Conservation (phyloP, 2,329 filamentous ascomycete genomes). For the Aspergillus fijiensis region DNA sequence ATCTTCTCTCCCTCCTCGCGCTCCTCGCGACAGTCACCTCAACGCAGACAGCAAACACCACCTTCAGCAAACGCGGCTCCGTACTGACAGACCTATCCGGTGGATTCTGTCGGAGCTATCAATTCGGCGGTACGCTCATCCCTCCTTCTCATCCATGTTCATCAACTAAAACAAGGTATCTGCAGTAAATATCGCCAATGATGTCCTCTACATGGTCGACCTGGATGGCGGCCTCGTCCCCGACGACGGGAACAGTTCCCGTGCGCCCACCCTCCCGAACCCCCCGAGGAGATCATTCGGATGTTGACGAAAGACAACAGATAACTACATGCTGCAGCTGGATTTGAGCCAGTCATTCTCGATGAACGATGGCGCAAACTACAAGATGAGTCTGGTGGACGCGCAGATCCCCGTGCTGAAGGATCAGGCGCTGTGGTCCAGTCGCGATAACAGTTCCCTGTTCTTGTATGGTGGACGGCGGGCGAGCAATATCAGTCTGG, state of each 20-base stretch:
- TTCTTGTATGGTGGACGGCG: slow-evolving; percentile 14
- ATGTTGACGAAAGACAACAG: background rate
- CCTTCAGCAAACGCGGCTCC: too few relatives aligned
- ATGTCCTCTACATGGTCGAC: slow-evolving; percentile 15
- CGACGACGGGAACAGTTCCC: slow-evolving; percentile 9
- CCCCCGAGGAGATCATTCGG: background rate
- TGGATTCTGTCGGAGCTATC: slow-evolving; percentile 19
- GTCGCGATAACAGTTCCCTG: slow-evolving; percentile 11
- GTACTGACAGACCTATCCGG: slow-evolving; percentile 9
- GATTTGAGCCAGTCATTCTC: slow-evolving; percentile 11
- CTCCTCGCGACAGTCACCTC: too few relatives aligned
- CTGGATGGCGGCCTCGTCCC: slow-evolving; percentile 15
- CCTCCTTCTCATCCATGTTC: too few relatives aligned
- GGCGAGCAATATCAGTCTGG: slow-evolving; percentile 5
- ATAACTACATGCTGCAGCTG: slow-evolving; percentile 17
- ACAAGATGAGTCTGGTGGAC: slow-evolving; percentile 14
- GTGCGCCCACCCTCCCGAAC: slow-evolving; percentile 3
- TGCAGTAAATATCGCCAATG: slow-evolving; percentile 15
- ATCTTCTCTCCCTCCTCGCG: too few relatives aligned
- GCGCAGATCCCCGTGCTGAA: slow-evolving; percentile 11
- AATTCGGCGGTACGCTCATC: slow-evolving; percentile 14
- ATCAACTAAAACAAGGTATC: too few relatives aligned
- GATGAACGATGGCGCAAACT: slow-evolving; percentile 12
- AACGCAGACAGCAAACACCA: too few relatives aligned
- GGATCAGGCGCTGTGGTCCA: slow-evolving; percentile 16